A percentile compares a stretch with the other conserved stretches of the same genome.
phyloP scores from a whole-genome alignment of 2,329 filamentous ascomycete species.

The Penicillium sp. region DNA sequence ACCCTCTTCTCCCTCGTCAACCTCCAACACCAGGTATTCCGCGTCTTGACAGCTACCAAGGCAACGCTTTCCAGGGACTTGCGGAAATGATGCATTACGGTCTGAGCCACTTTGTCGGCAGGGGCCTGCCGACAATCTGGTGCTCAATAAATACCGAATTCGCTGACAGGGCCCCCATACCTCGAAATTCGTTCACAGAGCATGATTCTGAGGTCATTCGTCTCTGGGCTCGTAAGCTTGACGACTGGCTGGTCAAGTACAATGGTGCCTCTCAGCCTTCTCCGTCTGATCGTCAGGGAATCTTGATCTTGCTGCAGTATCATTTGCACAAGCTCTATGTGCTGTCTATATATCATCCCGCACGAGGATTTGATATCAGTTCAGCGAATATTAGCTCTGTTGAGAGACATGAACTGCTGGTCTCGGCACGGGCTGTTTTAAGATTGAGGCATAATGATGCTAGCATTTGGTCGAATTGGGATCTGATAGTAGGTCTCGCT shows the following conservation, averaged over 20 bases:
- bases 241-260: conserved; percentile 31
- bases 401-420: conserved; percentile 29
- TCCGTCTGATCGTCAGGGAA: conserved; percentile 29
- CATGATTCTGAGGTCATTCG: conserved; percentile 29
- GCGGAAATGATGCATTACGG: conserved; percentile 32
- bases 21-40: conserved; percentile 21
- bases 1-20: conserved; percentile 27
- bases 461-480: conserved; percentile 35
- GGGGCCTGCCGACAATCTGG: conserved; percentile 30
- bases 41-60: conserved; percentile 20
- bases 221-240: conserved; percentile 27
- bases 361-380: conserved; percentile 28
- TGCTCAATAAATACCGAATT: conserved; percentile 24
- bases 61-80: conserved; percentile 26
- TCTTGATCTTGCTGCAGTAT: conserved; percentile 31
- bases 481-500: conserved; percentile 24
- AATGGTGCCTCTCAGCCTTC: conserved; percentile 28
- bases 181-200: conserved; percentile 24
- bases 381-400: conserved; percentile 26
- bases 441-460: conserved; percentile 28
- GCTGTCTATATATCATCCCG: conserved; percentile 31
- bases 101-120: conserved; percentile 30
- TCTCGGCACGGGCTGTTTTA: conserved; percentile 30
- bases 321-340: conserved; percentile 33
- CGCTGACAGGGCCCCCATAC: conserved; percentile 3